Conservation (phyloP, 129 eudicot species). For the Flaveria brownii region DNA sequence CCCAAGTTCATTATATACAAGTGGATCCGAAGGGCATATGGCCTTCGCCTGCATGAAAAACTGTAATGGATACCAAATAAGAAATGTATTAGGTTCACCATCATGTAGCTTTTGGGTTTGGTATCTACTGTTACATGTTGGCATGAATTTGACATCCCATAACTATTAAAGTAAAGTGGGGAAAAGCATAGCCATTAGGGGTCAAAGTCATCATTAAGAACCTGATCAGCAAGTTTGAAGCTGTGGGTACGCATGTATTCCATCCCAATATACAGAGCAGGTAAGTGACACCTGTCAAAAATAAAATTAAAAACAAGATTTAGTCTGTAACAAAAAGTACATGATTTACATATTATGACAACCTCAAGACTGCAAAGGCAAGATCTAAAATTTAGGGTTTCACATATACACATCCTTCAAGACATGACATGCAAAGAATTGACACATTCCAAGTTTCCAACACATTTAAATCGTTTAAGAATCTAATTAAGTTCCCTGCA, state of each 20-base stretch:
- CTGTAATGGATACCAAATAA: conserved; percentile 40
- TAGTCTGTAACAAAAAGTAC: conserved; percentile 25
- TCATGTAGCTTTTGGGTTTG: not conserved
- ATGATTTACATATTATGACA: not conserved
- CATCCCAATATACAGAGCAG: conserved; percentile 91
- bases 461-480: not conserved
- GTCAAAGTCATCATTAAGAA: conserved; percentile 19
- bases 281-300: conserved; percentile 83
- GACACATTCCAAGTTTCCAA: not conserved
- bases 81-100: conserved; percentile 12
- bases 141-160: not conserved
- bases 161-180: conserved; percentile 13
- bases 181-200: conserved; percentile 4
- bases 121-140: not conserved
- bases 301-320: conserved; percentile 34
- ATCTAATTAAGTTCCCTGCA: not conserved
- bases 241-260: conserved; percentile 97
- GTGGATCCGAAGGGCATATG: conserved; percentile 89
- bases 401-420: not conserved
- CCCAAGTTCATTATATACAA: conserved; percentile 92
- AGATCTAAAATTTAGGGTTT: not conserved
- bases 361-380: conserved; percentile 19
- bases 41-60: conserved; percentile 90
- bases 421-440: not conserved
- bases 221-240: conserved; percentile 99